These are phyloP conservation scores for Trichaptum fuscoviolaceum DNA, from an alignment of 768 basidiomycete species.

Conservation along the genomic window DNA sequence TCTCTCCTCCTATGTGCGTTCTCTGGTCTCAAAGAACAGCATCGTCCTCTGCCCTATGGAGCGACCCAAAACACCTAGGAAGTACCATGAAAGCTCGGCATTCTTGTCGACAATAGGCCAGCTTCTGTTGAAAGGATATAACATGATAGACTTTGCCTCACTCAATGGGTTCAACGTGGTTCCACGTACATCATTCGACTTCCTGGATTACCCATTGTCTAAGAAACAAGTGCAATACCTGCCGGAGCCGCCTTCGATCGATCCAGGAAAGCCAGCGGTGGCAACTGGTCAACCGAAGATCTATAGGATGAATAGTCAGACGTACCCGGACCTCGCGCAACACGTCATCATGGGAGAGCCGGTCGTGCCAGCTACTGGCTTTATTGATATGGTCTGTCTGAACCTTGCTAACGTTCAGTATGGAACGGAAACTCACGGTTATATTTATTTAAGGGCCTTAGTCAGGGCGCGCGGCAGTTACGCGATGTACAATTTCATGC, in stretches of 20 bases:
- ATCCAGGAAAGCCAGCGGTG: slow-evolving; percentile 24
- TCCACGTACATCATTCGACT: slow-evolving; percentile 13
- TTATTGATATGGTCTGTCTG: slow-evolving; percentile 30
- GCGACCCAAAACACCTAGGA: slow-evolving; percentile 19
- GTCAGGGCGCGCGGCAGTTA: slow-evolving; percentile 26
- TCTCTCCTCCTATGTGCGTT: slow-evolving; percentile 27
- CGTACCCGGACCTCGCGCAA: slow-evolving; percentile 36
- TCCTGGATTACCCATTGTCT: slow-evolving; percentile 29
- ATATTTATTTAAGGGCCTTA: slow-evolving; percentile 25
- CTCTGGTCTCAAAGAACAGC: slow-evolving; percentile 15
- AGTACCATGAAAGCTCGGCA: slow-evolving; percentile 19
- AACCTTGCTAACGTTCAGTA: background rate
- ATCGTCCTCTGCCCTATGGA: slow-evolving; percentile 23
- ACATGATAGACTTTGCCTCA: slow-evolving; percentile 26
- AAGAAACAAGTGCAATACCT: slow-evolving; percentile 21
- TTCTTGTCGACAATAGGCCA: slow-evolving; percentile 27
- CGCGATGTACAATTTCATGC: slow-evolving; percentile 23
- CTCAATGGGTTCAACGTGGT: slow-evolving; percentile 21
- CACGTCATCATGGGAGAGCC: slow-evolving; percentile 42
- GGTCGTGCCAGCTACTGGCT: slow-evolving; percentile 44
- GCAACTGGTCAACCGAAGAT: slow-evolving; percentile 26
- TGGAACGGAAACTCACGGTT: background rate
- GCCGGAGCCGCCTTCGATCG: slow-evolving; percentile 9
- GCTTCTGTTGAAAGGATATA: slow-evolving; percentile 24
- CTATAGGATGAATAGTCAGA: slow-evolving; percentile 29